phyloP scores from a whole-genome alignment of 208 protist species.

The Tritrichomonas musculus region DNA sequence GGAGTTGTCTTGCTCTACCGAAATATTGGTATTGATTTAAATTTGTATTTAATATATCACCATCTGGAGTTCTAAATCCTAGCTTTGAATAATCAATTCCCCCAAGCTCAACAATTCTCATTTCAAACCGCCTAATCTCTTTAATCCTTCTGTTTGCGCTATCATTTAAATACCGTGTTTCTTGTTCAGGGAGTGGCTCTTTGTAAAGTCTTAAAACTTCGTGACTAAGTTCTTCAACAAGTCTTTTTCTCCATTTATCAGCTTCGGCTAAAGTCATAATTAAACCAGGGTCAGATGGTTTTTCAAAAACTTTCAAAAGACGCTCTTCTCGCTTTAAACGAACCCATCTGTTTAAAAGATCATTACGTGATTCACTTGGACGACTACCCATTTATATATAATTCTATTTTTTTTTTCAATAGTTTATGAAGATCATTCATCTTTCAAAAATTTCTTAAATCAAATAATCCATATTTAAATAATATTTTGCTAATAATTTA shows the following conservation, averaged over 20 bases:
- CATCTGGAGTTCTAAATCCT: background rate
- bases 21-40: constrained; percentile 33
- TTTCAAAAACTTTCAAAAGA: background rate
- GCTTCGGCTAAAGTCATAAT: background rate
- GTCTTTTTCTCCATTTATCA: background rate
- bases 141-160: background rate
- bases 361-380: background rate
- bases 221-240: background rate
- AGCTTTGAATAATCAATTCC: constrained; percentile 29
- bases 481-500: no score
- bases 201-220: background rate
- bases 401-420: no score
- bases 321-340: background rate
- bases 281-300: background rate
- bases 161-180: constrained; percentile 27
- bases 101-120: background rate
- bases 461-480: no score
- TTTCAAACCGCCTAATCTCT: background rate
- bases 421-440: no score
- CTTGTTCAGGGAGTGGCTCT: background rate
- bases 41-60: constrained; percentile 32
- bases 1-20: background rate
- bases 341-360: constrained; percentile 27
- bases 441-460: no score
- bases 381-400: no score